These are phyloP conservation scores for Xylariaceae sp. DNA, from an alignment of 2,329 filamentous ascomycete species.

Conservation along the genomic window DNA sequence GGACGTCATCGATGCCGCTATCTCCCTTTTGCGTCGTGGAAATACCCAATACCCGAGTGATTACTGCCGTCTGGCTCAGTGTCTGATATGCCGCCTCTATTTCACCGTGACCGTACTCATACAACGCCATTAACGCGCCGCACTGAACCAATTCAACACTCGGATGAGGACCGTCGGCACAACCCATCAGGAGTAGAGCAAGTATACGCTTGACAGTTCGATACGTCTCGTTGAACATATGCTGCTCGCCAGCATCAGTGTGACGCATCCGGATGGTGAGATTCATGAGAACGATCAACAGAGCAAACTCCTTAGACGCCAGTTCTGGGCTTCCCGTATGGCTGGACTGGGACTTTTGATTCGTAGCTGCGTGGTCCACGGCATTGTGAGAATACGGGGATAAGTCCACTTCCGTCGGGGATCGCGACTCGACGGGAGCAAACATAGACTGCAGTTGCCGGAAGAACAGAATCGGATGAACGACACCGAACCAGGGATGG, in stretches of 20 bases:
- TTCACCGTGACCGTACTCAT: slow-evolving; percentile 42
- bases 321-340: slow-evolving; percentile 17
- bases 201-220: slow-evolving; percentile 37
- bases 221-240: slow-evolving; percentile 39
- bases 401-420: slow-evolving; percentile 18
- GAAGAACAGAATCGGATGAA: slow-evolving; percentile 38
- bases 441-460: slow-evolving; percentile 28
- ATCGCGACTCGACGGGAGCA: slow-evolving; percentile 18
- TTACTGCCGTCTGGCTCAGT: slow-evolving; percentile 38
- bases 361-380: slow-evolving; percentile 12
- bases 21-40: slow-evolving; percentile 34
- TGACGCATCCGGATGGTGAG: slow-evolving; percentile 38
- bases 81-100: slow-evolving; percentile 39
- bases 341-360: slow-evolving; percentile 12
- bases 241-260: slow-evolving; percentile 32
- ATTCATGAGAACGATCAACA: slow-evolving; percentile 41
- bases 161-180: slow-evolving; percentile 30
- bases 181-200: slow-evolving; percentile 33
- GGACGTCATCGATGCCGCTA: slow-evolving; percentile 24
- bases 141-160: slow-evolving; percentile 39
- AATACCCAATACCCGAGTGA: slow-evolving; percentile 34
- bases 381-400: slow-evolving; percentile 20
- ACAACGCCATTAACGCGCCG: slow-evolving; percentile 38
- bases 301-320: slow-evolving; percentile 31
- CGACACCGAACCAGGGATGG: slow-evolving; percentile 39